phyloP scores from a whole-genome alignment of 805 yeast genomes.

The Saccharomycopsis microspora region DNA sequence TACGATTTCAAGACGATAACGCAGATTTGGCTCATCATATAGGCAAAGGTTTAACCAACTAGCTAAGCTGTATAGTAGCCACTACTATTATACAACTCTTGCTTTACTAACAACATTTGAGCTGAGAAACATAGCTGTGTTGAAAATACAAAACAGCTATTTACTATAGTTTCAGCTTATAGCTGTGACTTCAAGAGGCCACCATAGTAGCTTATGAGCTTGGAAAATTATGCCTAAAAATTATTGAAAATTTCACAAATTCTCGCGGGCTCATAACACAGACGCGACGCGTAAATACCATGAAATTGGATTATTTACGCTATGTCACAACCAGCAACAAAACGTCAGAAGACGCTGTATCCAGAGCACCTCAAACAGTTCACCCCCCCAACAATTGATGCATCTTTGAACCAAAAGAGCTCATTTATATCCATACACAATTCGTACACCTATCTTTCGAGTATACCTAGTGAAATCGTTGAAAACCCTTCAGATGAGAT shows the following conservation, averaged over 20 bases:
- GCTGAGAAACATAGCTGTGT: not conserved
- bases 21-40: slow-evolving; percentile 16
- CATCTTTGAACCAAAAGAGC: not conserved
- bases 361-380: slow-evolving; percentile 1
- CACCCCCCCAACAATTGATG: slow-evolving; percentile 5
- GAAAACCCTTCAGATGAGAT: slow-evolving; percentile 1
- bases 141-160: not conserved
- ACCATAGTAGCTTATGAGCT: not conserved
- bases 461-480: slow-evolving; percentile 5
- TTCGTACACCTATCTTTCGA: slow-evolving; percentile 14
- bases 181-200: not conserved
- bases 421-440: slow-evolving; percentile 3
- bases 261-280: too few species aligned
- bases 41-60: not conserved
- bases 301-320: not conserved
- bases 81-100: not conserved
- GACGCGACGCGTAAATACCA: not conserved
- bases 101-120: not conserved
- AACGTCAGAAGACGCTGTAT: not conserved
- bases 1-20: slow-evolving; percentile 16
- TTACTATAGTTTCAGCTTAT: not conserved
- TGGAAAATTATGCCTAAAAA: too few species aligned
- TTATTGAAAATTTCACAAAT: too few species aligned
- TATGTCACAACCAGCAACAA: not conserved
- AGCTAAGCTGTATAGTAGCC: not conserved